Base-by-base conservation (phyloP, 2,329 filamentous ascomycete genomes). In the Fusarium siculi region DNA sequence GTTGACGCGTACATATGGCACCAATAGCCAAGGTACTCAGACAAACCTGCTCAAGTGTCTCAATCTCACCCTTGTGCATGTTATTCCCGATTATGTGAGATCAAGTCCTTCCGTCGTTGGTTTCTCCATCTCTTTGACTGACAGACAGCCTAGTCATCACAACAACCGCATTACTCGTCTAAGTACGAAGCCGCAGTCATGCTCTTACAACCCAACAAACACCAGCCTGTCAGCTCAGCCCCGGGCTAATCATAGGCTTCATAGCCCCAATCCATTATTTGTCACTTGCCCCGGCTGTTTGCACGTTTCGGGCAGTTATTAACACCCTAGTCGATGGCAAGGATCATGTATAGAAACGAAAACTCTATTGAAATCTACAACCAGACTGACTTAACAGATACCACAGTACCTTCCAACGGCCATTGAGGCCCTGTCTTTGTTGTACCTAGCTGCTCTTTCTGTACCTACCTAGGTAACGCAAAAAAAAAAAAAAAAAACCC, bases 151-250 rank as follows among this genome's bases (percentile, higher is more conserved):
- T 21, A 11, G 30, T 43, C 61, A 43, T 50, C 44, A 25, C 14
- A 18, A 25, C 14, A 21, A 28, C 23, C 43, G 19, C n/a, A 32
- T 55, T 23, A 18, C 50, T 70, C 34, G 37, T 21, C 43, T 25
- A 39, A 47, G 42, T 21, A 28, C 39, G 39, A 34, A 34, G 37
- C 19, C 11, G 19, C 37, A 25, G 34, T 36, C 37, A 32, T 55
- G 39, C n/a, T 40, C 61, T 66, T 54, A 55, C 32, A 49, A 32
- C n/a, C 62, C 62, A 49, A 59, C 32, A 46, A 36, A 18, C 7
- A 50, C 42, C 34, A 46, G 39, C 28, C 56, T 54, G 37, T 32
- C 50, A 56, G 50, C 74, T 75, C 68, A 76, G 72, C 70, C 74
- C 43, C 58, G n/a, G 46, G 74, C 68, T 71, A 50, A 68, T 68